phyloP scores from a whole-genome alignment of 495 filamentous ascomycete genomes.

The Sphaerosporella brunnea region DNA sequence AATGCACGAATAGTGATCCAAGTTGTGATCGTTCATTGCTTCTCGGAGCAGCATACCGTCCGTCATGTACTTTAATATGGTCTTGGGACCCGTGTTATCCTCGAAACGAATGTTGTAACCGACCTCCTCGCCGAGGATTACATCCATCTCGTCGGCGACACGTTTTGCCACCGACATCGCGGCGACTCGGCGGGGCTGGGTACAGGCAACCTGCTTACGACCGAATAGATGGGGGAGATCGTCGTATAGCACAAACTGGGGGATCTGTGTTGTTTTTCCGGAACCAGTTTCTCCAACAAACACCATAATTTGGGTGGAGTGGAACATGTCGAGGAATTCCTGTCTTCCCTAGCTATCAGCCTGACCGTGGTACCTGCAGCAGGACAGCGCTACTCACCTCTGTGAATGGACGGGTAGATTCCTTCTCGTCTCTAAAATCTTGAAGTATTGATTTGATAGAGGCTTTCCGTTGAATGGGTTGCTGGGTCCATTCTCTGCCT shows the following conservation, averaged over 20 bases:
- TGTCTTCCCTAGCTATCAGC: constrained; percentile 36
- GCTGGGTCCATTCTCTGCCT: constrained; percentile 60
- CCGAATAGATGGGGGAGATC: constrained; percentile 68
- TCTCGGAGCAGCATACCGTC: constrained; percentile 97
- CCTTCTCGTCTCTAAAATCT: constrained; percentile 65
- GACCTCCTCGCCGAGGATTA: constrained; percentile 81
- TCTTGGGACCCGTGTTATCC: constrained; percentile 79
- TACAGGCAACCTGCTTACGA: constrained; percentile 85
- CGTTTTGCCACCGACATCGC: constrained; percentile 98
- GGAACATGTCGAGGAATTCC: constrained; percentile 85
- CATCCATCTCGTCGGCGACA: constrained; percentile 94
- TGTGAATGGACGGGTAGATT: constrained; percentile 81
- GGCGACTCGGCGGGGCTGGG: constrained; percentile 91
- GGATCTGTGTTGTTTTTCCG: constrained; percentile 97
- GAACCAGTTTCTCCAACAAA: constrained; percentile 99
- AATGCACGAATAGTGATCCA: constrained; percentile 87
- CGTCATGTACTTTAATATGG: constrained; percentile 97
- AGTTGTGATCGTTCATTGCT: constrained; percentile 89
- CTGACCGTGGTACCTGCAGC: background rate
- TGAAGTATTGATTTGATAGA: constrained; percentile 70
- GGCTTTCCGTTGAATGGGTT: constrained; percentile 69
- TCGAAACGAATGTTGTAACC: constrained; percentile 99
- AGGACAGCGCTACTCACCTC: constrained; percentile 33
- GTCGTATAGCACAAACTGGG: constrained; percentile 93
- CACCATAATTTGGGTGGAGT: constrained; percentile 83